Conservation (phyloP, 768 basidiomycete species). For the Dioszegia crocea region DNA sequence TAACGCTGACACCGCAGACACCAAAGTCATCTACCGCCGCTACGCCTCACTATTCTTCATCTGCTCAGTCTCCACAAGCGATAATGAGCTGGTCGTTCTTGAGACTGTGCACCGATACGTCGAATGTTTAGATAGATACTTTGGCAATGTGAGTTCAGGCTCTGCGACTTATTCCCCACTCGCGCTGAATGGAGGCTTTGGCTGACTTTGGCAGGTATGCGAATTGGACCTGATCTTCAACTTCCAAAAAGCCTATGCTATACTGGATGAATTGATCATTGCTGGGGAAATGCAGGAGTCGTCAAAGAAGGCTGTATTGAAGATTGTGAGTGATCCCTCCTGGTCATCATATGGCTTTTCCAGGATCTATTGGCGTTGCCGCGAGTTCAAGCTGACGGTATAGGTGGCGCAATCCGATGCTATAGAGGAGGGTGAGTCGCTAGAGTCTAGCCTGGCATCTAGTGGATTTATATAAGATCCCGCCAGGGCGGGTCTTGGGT, state of each 20-base stretch:
- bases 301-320: constrained; percentile 62
- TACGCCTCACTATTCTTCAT: constrained; percentile 97
- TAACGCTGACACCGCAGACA: constrained; percentile 53
- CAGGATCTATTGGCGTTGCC: no score
- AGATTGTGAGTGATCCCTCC: constrained; percentile 48
- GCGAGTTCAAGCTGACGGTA: neutral
- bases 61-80: constrained; percentile 70
- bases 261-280: constrained; percentile 88
- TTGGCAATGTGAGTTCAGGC: constrained; percentile 69
- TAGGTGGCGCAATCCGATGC: constrained; percentile 52
- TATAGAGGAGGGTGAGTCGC: constrained; percentile 51
- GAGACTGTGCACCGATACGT: constrained; percentile 94
- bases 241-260: constrained; percentile 89
- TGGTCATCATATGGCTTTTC: neutral
- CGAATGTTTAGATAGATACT: constrained; percentile 76
- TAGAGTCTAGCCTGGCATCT: constrained; percentile 15
- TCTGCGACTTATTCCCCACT: neutral
- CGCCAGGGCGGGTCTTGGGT: no score
- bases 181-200: neutral
- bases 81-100: constrained; percentile 87
- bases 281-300: constrained; percentile 93
- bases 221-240: constrained; percentile 97
- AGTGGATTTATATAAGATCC: constrained; percentile 8
- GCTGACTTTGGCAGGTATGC: constrained; percentile 49
- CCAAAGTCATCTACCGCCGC: constrained; percentile 87